Evolutionary conservation across 2,329 filamentous ascomycete genomes (phyloP), one percentile per base, ranked within the genome.

Genomic region (Calonectria henricotiae): DNA sequence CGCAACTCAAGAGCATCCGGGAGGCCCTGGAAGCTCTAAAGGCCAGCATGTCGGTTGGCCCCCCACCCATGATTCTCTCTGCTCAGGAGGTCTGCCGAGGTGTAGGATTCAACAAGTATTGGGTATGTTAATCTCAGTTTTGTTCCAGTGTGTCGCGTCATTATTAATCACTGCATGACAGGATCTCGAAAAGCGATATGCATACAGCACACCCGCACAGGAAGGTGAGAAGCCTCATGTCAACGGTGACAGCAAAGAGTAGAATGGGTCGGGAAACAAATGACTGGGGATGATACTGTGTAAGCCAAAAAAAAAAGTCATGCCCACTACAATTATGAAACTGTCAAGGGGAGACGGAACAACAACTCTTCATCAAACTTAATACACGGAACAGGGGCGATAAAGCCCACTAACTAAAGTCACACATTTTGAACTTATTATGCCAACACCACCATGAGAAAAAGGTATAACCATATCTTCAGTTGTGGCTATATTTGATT

Each of bases 91-190:
- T 87, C 0, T 85, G 82, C 58, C 80, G 83, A 9, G 83, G 83
- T 0, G 84, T 86, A 12, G 85, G 85, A 0, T 86, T 87, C 65
- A 82, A 82, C 23, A 80, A 83, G 46, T 85, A 85, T 68, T 85
- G 73, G 70, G 67, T 58, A 58, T 17, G 51, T 58, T 13, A 39
- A 20, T 13, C 8, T 17, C 20, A 25, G 23, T 4, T 7, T 17
- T 4, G 2, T 13, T 23, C 5, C 1, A 5, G 3, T 8, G 12
- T 7, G 13, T 17, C 12, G 5, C 0, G 9, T 23, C 3, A 9
- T 39, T 39, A 39, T 30, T 58, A 39, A 58, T 17, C 15, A 9
- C 8, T 37, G 6, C 37, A 13, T 20, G 8, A 12, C 3, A 58
- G 51, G 51, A 58, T 39, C 51, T 58, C 4, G 51, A 58, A 11